These are phyloP conservation scores for Xerocomus brunneocitrinus DNA, from an alignment of 768 basidiomycete genomes.

Conservation along the genomic window DNA sequence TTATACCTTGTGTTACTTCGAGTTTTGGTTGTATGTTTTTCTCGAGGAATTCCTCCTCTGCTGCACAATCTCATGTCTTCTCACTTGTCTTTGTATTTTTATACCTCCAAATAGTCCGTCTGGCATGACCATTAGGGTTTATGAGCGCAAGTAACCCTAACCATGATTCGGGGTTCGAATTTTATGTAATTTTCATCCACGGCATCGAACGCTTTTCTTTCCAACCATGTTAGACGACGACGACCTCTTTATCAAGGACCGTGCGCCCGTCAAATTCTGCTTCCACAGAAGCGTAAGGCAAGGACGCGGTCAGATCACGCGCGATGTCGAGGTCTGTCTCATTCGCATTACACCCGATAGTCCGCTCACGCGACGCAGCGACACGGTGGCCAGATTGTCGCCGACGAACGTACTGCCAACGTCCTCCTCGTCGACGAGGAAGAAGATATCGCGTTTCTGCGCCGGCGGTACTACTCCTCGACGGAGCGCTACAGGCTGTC, in stretches of 20 bases:
- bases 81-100: too few species aligned
- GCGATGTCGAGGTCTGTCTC: constrained; percentile 18
- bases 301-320: constrained; percentile 15
- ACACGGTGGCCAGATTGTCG: constrained; percentile 19
- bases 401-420: constrained; percentile 14
- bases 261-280: constrained; percentile 21
- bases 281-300: constrained; percentile 25
- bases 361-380: constrained; percentile 6
- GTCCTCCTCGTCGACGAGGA: constrained; percentile 31
- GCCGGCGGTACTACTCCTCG: constrained; percentile 24
- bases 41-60: too few species aligned
- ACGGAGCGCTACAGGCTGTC: constrained; percentile 10
- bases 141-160: constrained; percentile 19
- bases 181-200: constrained; percentile 1
- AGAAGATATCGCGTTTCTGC: constrained; percentile 21
- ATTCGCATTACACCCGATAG: background rate
- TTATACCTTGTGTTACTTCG: too few species aligned
- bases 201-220: background rate
- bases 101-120: too few species aligned
- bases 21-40: too few species aligned
- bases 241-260: constrained; percentile 23
- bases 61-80: too few species aligned
- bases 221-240: background rate
- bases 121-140: too few species aligned
- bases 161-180: constrained; percentile 27